phyloP scores from a whole-genome alignment of 2,329 filamentous ascomycete genomes.

The Pseudogymnoascus verrucosus region DNA sequence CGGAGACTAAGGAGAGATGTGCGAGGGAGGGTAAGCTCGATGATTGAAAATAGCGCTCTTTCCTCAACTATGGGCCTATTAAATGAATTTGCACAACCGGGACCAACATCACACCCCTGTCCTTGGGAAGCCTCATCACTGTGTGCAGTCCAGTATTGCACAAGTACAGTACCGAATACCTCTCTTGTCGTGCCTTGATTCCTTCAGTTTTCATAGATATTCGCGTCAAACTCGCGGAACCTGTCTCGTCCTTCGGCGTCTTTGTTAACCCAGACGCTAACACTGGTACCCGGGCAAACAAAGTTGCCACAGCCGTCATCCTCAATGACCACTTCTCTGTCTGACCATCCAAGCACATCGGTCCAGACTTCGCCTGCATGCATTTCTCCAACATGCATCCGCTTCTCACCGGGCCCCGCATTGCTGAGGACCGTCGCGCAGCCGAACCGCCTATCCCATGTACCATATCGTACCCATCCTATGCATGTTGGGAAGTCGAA shows the following conservation, averaged over 20 bases:
- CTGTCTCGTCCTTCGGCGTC: conserved; percentile 42
- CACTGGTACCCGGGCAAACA: conserved; percentile 42
- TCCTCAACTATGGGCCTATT: not conserved
- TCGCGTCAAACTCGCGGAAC: conserved; percentile 31
- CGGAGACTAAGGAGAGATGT: not conserved
- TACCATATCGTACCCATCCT: conserved; percentile 47
- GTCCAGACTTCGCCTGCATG: conserved; percentile 56
- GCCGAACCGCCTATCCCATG: conserved; percentile 38
- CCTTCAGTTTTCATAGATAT: conserved; percentile 18
- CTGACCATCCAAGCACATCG: conserved; percentile 49
- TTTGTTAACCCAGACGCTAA: conserved; percentile 54
- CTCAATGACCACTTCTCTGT: conserved; percentile 50
- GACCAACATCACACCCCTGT: conserved; percentile 3
- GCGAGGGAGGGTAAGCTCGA: not conserved
- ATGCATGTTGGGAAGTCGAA: conserved; percentile 53
- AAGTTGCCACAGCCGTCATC: conserved; percentile 52
- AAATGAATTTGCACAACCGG: not conserved
- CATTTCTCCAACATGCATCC: conserved; percentile 53
- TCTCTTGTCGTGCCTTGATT: not conserved
- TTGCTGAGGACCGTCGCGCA: conserved; percentile 52
- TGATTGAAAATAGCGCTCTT: conserved; percentile 1
- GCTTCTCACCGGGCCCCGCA: conserved; percentile 39
- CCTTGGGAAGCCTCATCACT: not conserved
- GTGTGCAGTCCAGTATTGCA: not conserved
- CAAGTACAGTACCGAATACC: not conserved